Evolutionary conservation across 2,329 filamentous ascomycete species (phyloP).

Genomic region (Diaporthe sp.): DNA sequence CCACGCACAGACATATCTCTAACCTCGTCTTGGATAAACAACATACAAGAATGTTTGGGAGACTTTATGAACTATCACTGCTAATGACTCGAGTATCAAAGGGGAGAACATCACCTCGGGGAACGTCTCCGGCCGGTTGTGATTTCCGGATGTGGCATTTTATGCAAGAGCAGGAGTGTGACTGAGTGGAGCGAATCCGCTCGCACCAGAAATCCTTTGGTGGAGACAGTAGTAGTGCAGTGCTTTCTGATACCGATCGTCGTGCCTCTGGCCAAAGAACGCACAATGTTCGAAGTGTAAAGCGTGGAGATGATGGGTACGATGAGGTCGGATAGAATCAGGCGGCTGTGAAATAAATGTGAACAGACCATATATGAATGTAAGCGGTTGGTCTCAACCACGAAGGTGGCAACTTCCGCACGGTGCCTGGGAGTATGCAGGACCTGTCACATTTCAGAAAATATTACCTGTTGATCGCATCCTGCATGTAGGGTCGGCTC

Average conservation of each 20-base stretch:
- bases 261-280: not conserved
- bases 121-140: not conserved
- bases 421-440: not conserved
- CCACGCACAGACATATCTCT: not conserved
- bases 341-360: no score
- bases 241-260: not conserved
- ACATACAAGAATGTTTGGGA: no score
- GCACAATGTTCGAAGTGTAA: not conserved
- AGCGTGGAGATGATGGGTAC: no score
- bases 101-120: no score
- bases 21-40: not conserved
- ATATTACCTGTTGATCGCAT: not conserved
- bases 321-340: not conserved
- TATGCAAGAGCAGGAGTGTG: no score
- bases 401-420: not conserved
- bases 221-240: not conserved
- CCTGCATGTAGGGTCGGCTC: not conserved
- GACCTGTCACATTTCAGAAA: not conserved
- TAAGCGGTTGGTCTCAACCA: not conserved
- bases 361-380: not conserved
- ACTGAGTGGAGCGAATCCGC: not conserved
- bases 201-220: not conserved
- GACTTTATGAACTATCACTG: not conserved
- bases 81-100: not conserved
- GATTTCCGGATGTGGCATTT: not conserved